Evolutionary conservation across 2,329 filamentous ascomycete species (phyloP), one percentile per base, ranked within the genome.

Genomic region (Sphaerostilbella broomeana): DNA sequence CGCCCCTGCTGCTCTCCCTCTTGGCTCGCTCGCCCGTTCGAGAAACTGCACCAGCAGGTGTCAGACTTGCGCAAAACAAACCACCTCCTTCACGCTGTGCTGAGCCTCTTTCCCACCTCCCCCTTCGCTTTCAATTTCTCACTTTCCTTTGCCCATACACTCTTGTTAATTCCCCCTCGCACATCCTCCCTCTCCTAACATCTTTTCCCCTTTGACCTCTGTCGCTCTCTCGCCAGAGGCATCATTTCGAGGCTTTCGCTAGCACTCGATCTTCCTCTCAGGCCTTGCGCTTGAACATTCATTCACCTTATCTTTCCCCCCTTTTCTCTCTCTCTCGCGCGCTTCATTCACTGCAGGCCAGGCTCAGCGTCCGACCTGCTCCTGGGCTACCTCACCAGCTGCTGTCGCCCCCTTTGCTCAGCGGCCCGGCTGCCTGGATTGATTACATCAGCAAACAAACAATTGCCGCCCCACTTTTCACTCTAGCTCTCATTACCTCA

Each of bases 241-340:
- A 44, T 51, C 44, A 44, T 18, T 43, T 63, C 62, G 63, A 66
- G 63, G 59, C 63, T 66, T 66, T 73, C 46, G 59, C 57, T 73
- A 72, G 70, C 63, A 60, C 63, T 73, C 67, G 68, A 57, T 55
- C 49, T 43, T 44, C 33, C 39, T 41, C 32, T 29, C 21, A 20
- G 39, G 22, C 24, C 28, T 43, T 33, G 35, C 34, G 18, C 37
- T 27, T 30, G 26, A 24, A 38, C 40, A 26, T 33, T 41, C 40
- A 36, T 42, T 38, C 36, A 35, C 41, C 38, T 25, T 40, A 39
- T 41, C 30, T 38, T 39, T 41, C 43, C 31, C n/a, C 38, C 27
- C 41, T 40, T 41, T 33, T 38, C 43, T 41, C 43, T 27, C n/a
- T 33, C 22, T 33, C 20, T 38, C 19, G 35, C 40, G 40, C 40